A percentile compares a stretch with the other conserved stretches of the same genome.
Evolutionary conservation across 805 yeast species (phyloP).

Genomic region (Torulaspora franciscae): DNA sequence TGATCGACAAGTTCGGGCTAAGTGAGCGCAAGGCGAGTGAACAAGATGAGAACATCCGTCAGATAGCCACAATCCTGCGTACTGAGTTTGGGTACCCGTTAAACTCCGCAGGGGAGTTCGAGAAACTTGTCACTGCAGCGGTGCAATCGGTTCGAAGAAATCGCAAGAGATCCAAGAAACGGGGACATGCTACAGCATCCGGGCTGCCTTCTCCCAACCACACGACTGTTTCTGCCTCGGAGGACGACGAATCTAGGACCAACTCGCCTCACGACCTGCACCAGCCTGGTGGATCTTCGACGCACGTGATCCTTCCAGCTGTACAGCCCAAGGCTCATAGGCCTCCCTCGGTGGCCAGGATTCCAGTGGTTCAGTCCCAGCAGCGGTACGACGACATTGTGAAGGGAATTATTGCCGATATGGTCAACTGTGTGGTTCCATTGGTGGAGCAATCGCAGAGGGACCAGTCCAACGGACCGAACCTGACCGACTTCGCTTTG

Average conservation of each 20-base stretch:
- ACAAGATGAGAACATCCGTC: constrained; percentile 75
- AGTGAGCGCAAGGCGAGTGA: constrained; percentile 79
- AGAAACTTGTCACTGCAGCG: constrained; percentile 86
- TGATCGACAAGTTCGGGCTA: constrained; percentile 67
- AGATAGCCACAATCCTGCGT: constrained; percentile 72
- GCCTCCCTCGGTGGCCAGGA: not conserved
- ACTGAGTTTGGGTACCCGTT: constrained; percentile 69
- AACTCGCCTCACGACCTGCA: constrained; percentile 7
- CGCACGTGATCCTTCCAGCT: constrained; percentile 7
- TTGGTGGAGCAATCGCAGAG: constrained; percentile 23
- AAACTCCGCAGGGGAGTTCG: constrained; percentile 65
- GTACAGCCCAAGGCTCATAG: constrained; percentile 7
- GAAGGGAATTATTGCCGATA: constrained; percentile 24
- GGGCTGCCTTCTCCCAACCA: constrained; percentile 5
- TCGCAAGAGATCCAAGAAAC: constrained; percentile 58
- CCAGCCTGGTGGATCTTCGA: not conserved
- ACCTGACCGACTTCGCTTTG: constrained; percentile 30
- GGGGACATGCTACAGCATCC: constrained; percentile 8
- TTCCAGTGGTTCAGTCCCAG: constrained; percentile 13
- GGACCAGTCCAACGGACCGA: constrained; percentile 18
- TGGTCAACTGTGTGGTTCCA: constrained; percentile 23
- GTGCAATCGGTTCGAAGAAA: constrained; percentile 89
- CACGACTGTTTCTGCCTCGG: constrained; percentile 6
- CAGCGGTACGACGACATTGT: constrained; percentile 28
- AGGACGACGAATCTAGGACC: constrained; percentile 13